Evolutionary conservation across 192 early-diverging fungal species (phyloP), one percentile per base, ranked within the genome.

Genomic region (Spinellus fusiger): DNA sequence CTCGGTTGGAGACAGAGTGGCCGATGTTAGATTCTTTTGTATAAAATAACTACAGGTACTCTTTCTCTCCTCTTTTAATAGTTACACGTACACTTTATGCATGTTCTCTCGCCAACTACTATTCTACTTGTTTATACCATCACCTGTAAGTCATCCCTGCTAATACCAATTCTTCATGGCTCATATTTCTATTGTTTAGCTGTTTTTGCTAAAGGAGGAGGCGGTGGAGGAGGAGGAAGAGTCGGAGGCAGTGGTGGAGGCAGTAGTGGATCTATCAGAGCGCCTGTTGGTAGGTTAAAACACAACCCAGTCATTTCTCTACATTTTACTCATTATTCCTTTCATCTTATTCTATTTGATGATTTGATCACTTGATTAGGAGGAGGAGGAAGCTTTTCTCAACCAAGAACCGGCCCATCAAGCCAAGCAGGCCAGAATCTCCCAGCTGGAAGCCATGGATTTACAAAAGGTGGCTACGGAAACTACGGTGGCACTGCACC

Each of bases 391-490:
- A 22, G 29, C 13, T 62, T 61, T 25, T 56, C 59, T 1, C 34
- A 54, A 22, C 52, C 58, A 33, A 52, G 48, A 29, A 47, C 49
- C 4, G 38, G 18, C 18, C 20, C 35, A 35, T 29, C 47, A 8
- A 35, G 16, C 27, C 35, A 26, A 15, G 54, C 59, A 46, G n/a
- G n/a, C n/a, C n/a, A n/a, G n/a, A n/a, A n/a, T n/a, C n/a, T n/a
- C n/a, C 46, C 51, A n/a, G 28, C 56, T 22, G 61, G 68, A 27
- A 62, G 54, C n/a, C 29, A n/a, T 26, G 56, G 56, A 15, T 66
- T 60, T 20, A 34, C 69, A 5, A 52, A 65, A 50, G 71, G 71
- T 12, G 71, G 66, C 9, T 60, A 48, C n/a, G 71, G 71, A 5
- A 54, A 28, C 10, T 54, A 52, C 48, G 18, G 23, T 27, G 12